A percentile compares a stretch with the other conserved stretches of the same genome.
These are phyloP conservation scores for Penicillium griseofulvum DNA, from an alignment of 2,329 filamentous ascomycete genomes.

Conservation along the genomic window DNA sequence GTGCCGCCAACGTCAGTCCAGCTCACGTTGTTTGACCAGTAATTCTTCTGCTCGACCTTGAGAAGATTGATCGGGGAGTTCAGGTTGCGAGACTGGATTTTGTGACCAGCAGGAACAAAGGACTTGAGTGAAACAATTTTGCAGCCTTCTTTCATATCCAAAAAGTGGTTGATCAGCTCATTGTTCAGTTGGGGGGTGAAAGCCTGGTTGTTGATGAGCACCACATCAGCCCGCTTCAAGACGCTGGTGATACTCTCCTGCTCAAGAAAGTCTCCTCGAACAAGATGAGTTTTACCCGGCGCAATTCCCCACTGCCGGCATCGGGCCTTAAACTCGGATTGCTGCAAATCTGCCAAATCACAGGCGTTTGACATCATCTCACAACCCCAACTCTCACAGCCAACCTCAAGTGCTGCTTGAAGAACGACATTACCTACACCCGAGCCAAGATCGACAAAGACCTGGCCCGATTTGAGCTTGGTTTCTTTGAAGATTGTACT, in stretches of 20 bases:
- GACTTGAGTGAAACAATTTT: conserved; percentile 89
- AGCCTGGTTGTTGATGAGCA: conserved; percentile 96
- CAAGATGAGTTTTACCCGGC: conserved; percentile 74
- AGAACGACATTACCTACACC: conserved; percentile 95
- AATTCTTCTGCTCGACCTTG: conserved; percentile 69
- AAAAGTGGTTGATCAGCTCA: conserved; percentile 79
- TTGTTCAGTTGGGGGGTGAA: conserved; percentile 88
- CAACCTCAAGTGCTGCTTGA: conserved; percentile 88
- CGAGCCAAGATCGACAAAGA: conserved; percentile 93
- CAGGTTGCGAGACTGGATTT: conserved; percentile 69
- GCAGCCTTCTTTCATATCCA: conserved; percentile 88
- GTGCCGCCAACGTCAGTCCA: conserved; percentile 83
- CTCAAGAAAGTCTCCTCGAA: conserved; percentile 79
- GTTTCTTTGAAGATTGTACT: conserved; percentile 77
- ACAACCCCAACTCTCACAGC: conserved; percentile 93
- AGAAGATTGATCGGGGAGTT: conserved; percentile 81
- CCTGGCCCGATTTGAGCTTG: conserved; percentile 73
- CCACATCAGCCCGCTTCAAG: conserved; percentile 84
- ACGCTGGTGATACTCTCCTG: conserved; percentile 67
- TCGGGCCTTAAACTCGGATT: conserved; percentile 77
- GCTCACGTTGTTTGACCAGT: conserved; percentile 71
- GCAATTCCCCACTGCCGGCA: conserved; percentile 85
- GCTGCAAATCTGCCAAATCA: conserved; percentile 75
- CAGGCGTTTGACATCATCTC: conserved; percentile 94
- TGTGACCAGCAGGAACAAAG: conserved; percentile 79